Percentiles rank a stretch among this genome's conserved stretches.
Conservation (phyloP, 805 yeast species). For the Komagataella pseudopastoris region DNA sequence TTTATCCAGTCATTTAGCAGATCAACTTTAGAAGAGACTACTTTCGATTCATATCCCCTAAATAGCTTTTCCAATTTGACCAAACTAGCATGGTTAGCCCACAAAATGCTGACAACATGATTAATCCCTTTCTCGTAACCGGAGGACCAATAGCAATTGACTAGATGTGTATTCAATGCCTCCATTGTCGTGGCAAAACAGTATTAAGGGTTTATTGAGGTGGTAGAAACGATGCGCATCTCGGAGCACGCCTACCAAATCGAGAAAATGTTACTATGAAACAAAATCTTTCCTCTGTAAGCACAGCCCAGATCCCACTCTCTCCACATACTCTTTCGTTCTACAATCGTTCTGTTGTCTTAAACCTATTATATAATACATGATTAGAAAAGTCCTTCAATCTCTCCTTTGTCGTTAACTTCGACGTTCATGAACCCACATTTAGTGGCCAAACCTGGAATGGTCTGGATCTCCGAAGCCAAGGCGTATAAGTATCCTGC, state of each 20-base stretch:
- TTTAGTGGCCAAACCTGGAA: conserved; percentile 93
- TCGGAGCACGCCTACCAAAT: not conserved
- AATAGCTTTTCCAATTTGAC: not conserved
- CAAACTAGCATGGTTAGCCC: not conserved
- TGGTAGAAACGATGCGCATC: not conserved
- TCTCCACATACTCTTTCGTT: not conserved
- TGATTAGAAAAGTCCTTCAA: conserved; percentile 76
- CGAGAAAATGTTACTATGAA: not conserved
- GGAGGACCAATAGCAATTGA: not conserved
- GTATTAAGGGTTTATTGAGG: not conserved
- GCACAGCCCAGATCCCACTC: not conserved
- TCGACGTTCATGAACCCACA: conserved; percentile 97
- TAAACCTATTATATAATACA: not conserved
- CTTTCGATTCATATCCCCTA: not conserved
- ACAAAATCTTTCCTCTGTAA: not conserved
- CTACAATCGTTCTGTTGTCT: not conserved
- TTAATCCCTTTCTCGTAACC: not conserved
- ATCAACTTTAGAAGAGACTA: not conserved
- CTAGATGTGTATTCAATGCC: not conserved
- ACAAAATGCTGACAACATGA: not conserved
- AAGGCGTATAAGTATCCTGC: conserved; percentile 94
- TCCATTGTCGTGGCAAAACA: not conserved
- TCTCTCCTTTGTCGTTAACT: conserved; percentile 79
- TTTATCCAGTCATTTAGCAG: not conserved
- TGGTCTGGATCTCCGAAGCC: conserved; percentile 94